Base-by-base conservation (phyloP, 2,329 filamentous ascomycete genomes). In the Penicillium sp. region DNA sequence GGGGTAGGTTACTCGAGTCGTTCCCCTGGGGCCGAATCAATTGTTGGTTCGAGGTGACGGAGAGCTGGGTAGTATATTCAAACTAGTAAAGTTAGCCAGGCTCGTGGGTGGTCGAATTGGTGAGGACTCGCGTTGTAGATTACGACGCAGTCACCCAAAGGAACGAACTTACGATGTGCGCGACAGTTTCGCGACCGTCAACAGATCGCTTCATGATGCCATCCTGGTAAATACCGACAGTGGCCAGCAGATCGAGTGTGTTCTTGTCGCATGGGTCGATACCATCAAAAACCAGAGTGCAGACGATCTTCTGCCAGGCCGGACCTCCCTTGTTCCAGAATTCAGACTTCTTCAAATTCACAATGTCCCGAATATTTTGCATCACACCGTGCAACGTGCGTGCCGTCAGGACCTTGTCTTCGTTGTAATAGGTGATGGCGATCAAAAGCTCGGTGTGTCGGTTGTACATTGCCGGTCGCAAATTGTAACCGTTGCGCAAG, bases 241-340 rank as follows among this genome's bases (percentile, higher is more conserved):
- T 97, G 38, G 93, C 93, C 57, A 97, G 83, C 52, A 97, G 82
- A 74, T 97, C 93, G 29, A 97, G 83, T 2, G 90, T 92, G 70
- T 91, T 90, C 82, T 97, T 97, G 83, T 97, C 92, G 63, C 90
- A 92, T 75, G 95, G 93, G 68, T 96, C 92, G 68, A 97, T 94
- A 82, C 93, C 93, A 74, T 97, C 93, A 68, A 97, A 97, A 60
- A 97, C 91, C 64, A 97, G 79, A 75, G 90, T 93, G 57, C 96
- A 92, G 31, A 97, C 93, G 70, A 97, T 97, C 81, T 97, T 97
- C 75, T 97, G 93, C 93, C 93, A 97, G 52, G 93, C 93, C 10
- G 93, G 93, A 49, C 93, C 93, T 66, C 93, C 93, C 79, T 96
- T 95, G 80, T 97, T 96, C 93, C 93, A 97, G 81, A 97, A 97